These are phyloP conservation scores for Paecilomyces dactylethromorphus DNA, from an alignment of 2,329 filamentous ascomycete species.

Conservation along the genomic window DNA sequence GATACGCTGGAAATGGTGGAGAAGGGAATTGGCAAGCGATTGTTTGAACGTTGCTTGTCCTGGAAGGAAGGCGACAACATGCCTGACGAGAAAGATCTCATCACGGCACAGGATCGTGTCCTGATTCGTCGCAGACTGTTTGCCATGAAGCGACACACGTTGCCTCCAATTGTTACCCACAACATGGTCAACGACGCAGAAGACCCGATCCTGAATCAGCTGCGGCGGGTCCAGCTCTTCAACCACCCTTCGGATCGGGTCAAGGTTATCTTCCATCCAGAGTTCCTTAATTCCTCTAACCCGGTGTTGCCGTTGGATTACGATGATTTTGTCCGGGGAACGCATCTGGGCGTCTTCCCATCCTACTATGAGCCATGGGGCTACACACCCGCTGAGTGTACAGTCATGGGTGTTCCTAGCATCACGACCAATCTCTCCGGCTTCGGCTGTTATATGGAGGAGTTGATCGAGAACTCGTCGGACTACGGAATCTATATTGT, in stretches of 20 bases:
- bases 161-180: slow-evolving; percentile 95
- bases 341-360: slow-evolving; percentile 88
- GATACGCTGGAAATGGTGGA: slow-evolving; percentile 93
- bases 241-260: slow-evolving; percentile 92
- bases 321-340: slow-evolving; percentile 96
- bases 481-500: slow-evolving; percentile 99
- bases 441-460: slow-evolving; percentile 99
- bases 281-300: slow-evolving; percentile 93
- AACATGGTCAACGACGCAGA: slow-evolving; percentile 95
- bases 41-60: slow-evolving; percentile 88
- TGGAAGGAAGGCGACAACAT: slow-evolving; percentile 94
- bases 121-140: slow-evolving; percentile 86
- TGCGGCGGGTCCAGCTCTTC: slow-evolving; percentile 92
- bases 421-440: slow-evolving; percentile 97
- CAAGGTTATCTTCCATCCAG: slow-evolving; percentile 96
- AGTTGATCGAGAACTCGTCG: slow-evolving; percentile 93
- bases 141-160: slow-evolving; percentile 85
- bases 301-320: slow-evolving; percentile 94
- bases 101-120: slow-evolving; percentile 86
- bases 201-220: slow-evolving; percentile 91
- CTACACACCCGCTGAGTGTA: slow-evolving; percentile 96
- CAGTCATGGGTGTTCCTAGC: slow-evolving; percentile 96
- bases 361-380: slow-evolving; percentile 99
- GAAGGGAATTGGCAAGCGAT: slow-evolving; percentile 80
- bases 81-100: slow-evolving; percentile 94